Evolutionary conservation across 23 red algal species (phyloP).

Genomic region (Pyropia yezoensis): DNA sequence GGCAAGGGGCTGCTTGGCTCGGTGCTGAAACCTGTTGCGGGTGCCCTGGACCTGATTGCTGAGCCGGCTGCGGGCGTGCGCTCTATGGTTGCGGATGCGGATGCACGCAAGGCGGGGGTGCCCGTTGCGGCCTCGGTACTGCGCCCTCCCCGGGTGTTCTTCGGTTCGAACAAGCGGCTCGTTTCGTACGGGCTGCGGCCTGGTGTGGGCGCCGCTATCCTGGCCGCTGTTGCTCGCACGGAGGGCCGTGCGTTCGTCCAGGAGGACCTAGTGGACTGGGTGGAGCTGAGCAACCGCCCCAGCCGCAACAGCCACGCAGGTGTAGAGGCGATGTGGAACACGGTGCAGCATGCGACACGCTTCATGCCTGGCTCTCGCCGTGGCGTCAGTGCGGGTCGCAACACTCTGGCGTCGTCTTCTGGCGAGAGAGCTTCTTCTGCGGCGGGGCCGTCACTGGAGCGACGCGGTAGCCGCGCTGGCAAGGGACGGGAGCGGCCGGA

Average conservation of each 20-base stretch:
- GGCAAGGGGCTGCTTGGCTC: constrained; percentile 76
- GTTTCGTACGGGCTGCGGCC: constrained; percentile 29
- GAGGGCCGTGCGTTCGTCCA: constrained; percentile 6
- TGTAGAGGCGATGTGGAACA: constrained; percentile 39
- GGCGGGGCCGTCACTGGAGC: background rate
- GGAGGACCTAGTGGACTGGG: constrained; percentile 46
- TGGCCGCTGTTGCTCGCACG: constrained; percentile 17
- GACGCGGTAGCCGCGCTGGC: background rate
- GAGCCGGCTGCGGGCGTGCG: constrained; percentile 81
- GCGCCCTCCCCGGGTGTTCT: constrained; percentile 47
- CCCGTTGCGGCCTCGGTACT: constrained; percentile 1
- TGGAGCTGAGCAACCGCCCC: constrained; percentile 39
- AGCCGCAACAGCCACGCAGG: constrained; percentile 6
- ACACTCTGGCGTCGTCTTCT: background rate
- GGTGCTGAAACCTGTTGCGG: constrained; percentile 71
- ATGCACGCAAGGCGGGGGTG: background rate
- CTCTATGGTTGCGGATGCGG: constrained; percentile 21
- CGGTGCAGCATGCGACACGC: constrained; percentile 27
- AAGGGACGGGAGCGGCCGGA: constrained; percentile 15
- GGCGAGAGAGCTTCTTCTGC: background rate
- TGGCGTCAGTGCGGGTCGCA: background rate
- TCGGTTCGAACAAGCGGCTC: constrained; percentile 24
- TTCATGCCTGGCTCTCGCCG: constrained; percentile 27
- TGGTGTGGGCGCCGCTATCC: constrained; percentile 22
- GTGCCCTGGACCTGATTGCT: constrained; percentile 83